Conservation (phyloP, 306 rosid genomes). For the Sechiopsis laciniata region DNA sequence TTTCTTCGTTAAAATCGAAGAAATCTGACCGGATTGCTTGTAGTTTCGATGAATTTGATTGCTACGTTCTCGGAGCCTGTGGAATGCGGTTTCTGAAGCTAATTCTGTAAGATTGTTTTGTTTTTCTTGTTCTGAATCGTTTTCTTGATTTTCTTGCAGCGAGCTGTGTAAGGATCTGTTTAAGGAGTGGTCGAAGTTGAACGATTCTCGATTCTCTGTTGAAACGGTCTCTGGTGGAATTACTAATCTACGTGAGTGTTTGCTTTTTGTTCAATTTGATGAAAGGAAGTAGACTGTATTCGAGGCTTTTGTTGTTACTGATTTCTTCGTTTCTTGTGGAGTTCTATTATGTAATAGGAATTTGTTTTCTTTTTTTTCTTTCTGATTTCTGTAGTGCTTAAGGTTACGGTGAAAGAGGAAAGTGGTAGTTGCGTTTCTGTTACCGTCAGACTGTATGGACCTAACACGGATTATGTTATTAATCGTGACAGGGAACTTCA, state of each 20-base stretch:
- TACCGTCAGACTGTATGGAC: conserved; percentile 76
- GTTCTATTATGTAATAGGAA: background rate
- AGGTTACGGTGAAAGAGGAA: conserved; percentile 58
- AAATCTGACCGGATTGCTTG: background rate
- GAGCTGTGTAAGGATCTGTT: conserved; percentile 75
- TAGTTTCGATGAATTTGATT: conserved; percentile 1
- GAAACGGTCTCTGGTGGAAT: conserved; percentile 83
- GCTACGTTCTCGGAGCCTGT: background rate
- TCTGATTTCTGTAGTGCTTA: conserved; percentile 48
- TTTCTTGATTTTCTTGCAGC: conserved; percentile 32
- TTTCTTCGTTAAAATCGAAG: background rate
- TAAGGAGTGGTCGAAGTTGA: conserved; percentile 65
- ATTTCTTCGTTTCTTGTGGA: conserved; percentile 18
- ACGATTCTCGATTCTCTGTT: conserved; percentile 55
- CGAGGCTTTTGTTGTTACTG: background rate
- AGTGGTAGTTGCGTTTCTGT: conserved; percentile 36
- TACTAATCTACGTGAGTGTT: conserved; percentile 77
- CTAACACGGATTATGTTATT: conserved; percentile 78
- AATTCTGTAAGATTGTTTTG: background rate
- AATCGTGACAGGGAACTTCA: conserved; percentile 78
- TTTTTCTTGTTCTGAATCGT: background rate
- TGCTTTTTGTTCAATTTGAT: conserved; percentile 10
- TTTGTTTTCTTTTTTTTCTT: background rate
- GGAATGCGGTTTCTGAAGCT: conserved; percentile 4
- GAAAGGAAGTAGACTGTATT: background rate